These are phyloP conservation scores for Microcyclosporella mali DNA, from an alignment of 2,329 filamentous ascomycete genomes.

Conservation along the genomic window DNA sequence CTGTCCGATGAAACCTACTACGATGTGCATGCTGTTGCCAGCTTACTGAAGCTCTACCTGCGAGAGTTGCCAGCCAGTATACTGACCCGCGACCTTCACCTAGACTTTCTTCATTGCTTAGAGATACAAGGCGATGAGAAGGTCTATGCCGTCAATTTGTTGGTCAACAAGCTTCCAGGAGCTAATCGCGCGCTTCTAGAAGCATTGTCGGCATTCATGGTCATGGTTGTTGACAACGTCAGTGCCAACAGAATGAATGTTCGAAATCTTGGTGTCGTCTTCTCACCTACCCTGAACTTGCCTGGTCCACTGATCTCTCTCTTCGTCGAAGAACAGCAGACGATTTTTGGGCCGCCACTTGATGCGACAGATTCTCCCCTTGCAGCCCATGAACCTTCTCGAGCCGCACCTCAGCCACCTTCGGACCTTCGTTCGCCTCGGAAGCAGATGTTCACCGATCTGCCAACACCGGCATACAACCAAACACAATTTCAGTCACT, in stretches of 20 bases:
- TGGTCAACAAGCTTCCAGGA: constrained; percentile 73
- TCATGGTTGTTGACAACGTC: constrained; percentile 85
- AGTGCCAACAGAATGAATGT: constrained; percentile 97
- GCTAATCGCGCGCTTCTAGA: constrained; percentile 76
- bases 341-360: constrained; percentile 70
- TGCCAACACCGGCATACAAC: constrained; percentile 59
- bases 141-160: constrained; percentile 64
- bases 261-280: constrained; percentile 92
- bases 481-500: constrained; percentile 41
- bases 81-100: constrained; percentile 79
- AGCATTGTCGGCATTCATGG: constrained; percentile 80
- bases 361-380: constrained; percentile 44
- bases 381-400: constrained; percentile 12
- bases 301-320: constrained; percentile 89
- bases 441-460: constrained; percentile 59
- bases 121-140: constrained; percentile 69
- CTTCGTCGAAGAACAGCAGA: constrained; percentile 83
- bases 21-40: constrained; percentile 93
- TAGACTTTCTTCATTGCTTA: constrained; percentile 67
- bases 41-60: constrained; percentile 86
- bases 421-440: constrained; percentile 59
- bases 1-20: constrained; percentile 74
- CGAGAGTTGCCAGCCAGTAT: constrained; percentile 88
- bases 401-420: constrained; percentile 12
- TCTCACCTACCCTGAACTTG: constrained; percentile 94